These are phyloP conservation scores for Russula emetica DNA, from an alignment of 768 basidiomycete species.

Conservation along the genomic window DNA sequence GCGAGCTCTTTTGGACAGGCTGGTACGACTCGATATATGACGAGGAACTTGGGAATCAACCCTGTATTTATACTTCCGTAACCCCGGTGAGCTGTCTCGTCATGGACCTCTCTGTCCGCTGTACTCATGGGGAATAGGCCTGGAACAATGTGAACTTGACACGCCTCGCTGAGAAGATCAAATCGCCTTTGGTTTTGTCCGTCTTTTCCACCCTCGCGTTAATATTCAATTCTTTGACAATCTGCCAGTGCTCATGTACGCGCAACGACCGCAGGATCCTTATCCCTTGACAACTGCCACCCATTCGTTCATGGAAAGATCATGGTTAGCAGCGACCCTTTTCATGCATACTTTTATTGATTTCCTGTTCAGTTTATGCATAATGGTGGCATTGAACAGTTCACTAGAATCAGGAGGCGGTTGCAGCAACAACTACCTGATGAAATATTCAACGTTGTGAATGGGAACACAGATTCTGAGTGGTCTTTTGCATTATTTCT, in stretches of 20 bases:
- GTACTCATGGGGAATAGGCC: slow-evolving; percentile 48
- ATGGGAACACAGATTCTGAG: slow-evolving; percentile 98
- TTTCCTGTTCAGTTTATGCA: slow-evolving; percentile 77
- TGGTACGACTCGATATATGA: slow-evolving; percentile 92
- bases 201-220: slow-evolving; percentile 30
- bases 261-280: slow-evolving; percentile 85
- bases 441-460: slow-evolving; percentile 78
- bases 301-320: slow-evolving; percentile 89
- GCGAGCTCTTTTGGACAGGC: slow-evolving; percentile 42
- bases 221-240: slow-evolving; percentile 8
- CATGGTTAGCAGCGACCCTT: slow-evolving; percentile 55
- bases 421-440: slow-evolving; percentile 76
- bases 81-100: slow-evolving; percentile 65
- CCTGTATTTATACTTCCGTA: slow-evolving; percentile 94
- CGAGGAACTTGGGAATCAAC: slow-evolving; percentile 77
- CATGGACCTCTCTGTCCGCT: background rate
- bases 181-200: slow-evolving; percentile 91
- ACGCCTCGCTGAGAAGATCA: slow-evolving; percentile 95
- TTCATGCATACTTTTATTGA: slow-evolving; percentile 3
- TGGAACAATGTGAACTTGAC: slow-evolving; percentile 95
- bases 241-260: slow-evolving; percentile 75
- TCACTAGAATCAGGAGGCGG: slow-evolving; percentile 71
- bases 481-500: slow-evolving; percentile 94
- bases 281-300: slow-evolving; percentile 93
- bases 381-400: slow-evolving; percentile 90